phyloP scores from a whole-genome alignment of 768 basidiomycete species.

The Pleurotus salmoneostramineus region DNA sequence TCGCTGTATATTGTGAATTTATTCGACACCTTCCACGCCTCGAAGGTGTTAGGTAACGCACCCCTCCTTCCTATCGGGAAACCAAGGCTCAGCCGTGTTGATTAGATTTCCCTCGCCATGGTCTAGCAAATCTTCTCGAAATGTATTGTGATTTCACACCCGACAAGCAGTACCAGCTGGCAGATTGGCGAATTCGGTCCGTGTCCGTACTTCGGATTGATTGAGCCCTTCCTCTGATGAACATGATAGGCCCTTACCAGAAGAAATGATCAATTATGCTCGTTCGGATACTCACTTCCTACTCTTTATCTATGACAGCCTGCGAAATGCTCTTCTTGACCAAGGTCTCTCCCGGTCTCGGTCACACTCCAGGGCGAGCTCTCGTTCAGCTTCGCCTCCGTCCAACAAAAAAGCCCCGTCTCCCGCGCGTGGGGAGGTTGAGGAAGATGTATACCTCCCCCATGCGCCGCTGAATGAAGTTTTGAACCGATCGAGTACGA shows the following conservation, averaged over 20 bases:
- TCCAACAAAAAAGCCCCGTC: constrained; percentile 5
- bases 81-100: background rate
- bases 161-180: constrained; percentile 95
- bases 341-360: constrained; percentile 44
- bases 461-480: constrained; percentile 56
- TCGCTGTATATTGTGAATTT: constrained; percentile 90
- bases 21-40: constrained; percentile 98
- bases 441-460: constrained; percentile 14
- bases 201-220: background rate
- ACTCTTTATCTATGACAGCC: constrained; percentile 86
- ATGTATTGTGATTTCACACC: constrained; percentile 88
- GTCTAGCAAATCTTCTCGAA: constrained; percentile 78
- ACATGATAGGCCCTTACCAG: constrained; percentile 61
- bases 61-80: background rate
- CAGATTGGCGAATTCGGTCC: constrained; percentile 94
- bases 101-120: constrained; percentile 78
- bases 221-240: background rate
- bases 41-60: constrained; percentile 67
- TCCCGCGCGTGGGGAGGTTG: background rate
- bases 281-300: constrained; percentile 97
- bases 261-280: constrained; percentile 90
- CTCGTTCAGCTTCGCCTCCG: constrained; percentile 1
- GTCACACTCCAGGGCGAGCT: constrained; percentile 17
- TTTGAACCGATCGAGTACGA: constrained; percentile 71
- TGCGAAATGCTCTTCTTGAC: constrained; percentile 85